Evolutionary conservation across 2,329 filamentous ascomycete genomes (phyloP), one percentile per base, ranked within the genome.

Genomic region (Myotisia sp.): DNA sequence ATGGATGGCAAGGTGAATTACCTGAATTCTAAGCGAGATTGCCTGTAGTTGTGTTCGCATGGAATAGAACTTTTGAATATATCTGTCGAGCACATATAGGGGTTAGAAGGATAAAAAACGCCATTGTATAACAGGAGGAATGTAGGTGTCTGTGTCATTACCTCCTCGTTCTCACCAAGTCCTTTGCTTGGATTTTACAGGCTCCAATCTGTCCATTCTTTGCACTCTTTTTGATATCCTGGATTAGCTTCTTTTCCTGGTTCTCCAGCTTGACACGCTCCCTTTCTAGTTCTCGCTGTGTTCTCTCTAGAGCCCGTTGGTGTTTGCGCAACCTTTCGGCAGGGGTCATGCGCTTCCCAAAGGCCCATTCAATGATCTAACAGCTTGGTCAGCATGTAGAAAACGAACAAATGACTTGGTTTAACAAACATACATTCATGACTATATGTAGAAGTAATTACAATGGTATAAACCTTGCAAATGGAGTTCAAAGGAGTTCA

Each of bases 171-270:
- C 90, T 72, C 26, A 98, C 90, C 33, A 98, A 61, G 57, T 98
- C 90, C 60, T 95, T 95, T 27, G 90, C 90, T 58, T 98, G 90
- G 54, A 98, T 93, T 65, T 93, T 92, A 60, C 87, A 84, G 9
- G 90, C 86, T n/a, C 86, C 87, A 72, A 95, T 90, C 63, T 98
- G 87, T 4, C 85, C 85, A 67, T 90, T 92, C 64, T 98, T 93
- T 36, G 90, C 90, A 51, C 82, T 93, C 65, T 92, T 92, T 67
- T 93, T 95, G 64, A 98, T 98, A 54, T 95, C 87, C 44, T 78
- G 71, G 35, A 94, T 79, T 35, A 98, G 69, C 52, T 92, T 93
- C 74, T 94, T 95, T 67, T 98, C 90, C 57, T 98, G 90, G 54
- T 93, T 92, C 65, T 98, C 90, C 20, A 98, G 69, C 65, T 98